Evolutionary conservation across 371 early-diverging fungal genomes (phyloP), one percentile per base, ranked within the genome.

Genomic region (Syncephalastrum monosporum): DNA sequence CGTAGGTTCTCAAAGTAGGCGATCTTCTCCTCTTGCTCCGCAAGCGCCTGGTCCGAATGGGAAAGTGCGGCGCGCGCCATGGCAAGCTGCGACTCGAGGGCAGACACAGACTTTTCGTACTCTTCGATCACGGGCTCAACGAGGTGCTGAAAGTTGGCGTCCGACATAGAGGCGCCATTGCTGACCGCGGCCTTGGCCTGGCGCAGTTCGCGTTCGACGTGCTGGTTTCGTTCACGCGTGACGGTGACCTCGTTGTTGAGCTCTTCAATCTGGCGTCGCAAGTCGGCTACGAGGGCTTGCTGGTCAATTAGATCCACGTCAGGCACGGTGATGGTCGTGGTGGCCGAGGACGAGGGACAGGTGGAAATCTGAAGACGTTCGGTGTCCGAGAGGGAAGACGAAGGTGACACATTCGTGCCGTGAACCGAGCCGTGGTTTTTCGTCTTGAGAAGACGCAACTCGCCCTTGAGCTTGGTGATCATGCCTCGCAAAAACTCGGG

Each of bases 71-170:
- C 82, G 33, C 77, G 72, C 12, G 82, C 72, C 71, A 79, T 64
- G 45, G 77, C 74, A 44, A 88, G 60, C 47, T 86, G 80, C 5
- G 75, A 74, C 55, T 85, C 86, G 10, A 88, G 69, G 1, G 70
- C 74, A 3, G 83, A 69, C 4, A 85, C 75, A 0, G 82, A 77
- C 53, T 83, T 85, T 63, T 84, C 86, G 41, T 86, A 84, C 47
- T 88, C 84, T 64, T 85, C 81, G 66, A 86, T 85, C 23, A 85
- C 83, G 41, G 88, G 85, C 38, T 84, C 88, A 5, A 83, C 85
- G 47, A 82, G 65, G 16, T 84, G 80, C 46, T 84, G 81, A 55
- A 87, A 85, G 15, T 74, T 69, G 21, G 60, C 15, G 24, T 57
- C 47, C 14, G 50, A 38, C 2, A 33, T 14, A 7, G 48, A 24